These are phyloP conservation scores for Aspergillus sp. DNA, from an alignment of 2,329 filamentous ascomycete species.

Conservation along the genomic window DNA sequence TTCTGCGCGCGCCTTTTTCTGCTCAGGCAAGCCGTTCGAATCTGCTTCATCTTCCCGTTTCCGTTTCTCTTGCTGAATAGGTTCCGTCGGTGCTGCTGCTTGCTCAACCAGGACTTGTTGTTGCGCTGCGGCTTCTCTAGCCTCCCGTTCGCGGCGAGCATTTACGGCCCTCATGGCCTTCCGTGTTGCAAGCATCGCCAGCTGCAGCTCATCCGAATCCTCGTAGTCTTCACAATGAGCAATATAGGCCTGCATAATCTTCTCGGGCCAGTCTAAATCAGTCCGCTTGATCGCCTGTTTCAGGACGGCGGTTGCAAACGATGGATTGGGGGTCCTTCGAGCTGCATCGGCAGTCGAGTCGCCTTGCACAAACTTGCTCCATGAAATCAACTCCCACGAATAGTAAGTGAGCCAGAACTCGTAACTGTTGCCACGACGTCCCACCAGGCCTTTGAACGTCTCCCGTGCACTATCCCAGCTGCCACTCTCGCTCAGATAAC, in stretches of 20 bases:
- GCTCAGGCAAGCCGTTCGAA: constrained; percentile 50
- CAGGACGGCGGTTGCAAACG: constrained; percentile 67
- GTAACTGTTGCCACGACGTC: constrained; percentile 67
- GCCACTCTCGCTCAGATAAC: constrained; percentile 78
- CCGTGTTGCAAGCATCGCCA: constrained; percentile 66
- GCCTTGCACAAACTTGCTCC: constrained; percentile 51
- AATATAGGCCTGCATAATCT: constrained; percentile 41
- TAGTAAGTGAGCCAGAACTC: constrained; percentile 95
- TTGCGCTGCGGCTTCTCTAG: constrained; percentile 47
- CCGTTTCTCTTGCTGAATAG: constrained; percentile 47
- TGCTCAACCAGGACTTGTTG: constrained; percentile 17
- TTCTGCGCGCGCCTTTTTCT: constrained; percentile 60
- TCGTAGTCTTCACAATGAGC: constrained; percentile 79
- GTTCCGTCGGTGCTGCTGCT: constrained; percentile 15
- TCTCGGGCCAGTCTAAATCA: constrained; percentile 46
- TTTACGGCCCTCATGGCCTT: constrained; percentile 59
- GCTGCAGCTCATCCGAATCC: constrained; percentile 64
- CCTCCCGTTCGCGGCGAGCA: constrained; percentile 60
- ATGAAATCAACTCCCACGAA: constrained; percentile 78
- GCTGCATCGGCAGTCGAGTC: constrained; percentile 48
- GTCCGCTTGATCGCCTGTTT: constrained; percentile 58
- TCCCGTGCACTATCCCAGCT: constrained; percentile 69
- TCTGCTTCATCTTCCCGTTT: constrained; percentile 61
- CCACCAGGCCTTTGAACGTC: constrained; percentile 66
- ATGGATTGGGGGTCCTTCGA: constrained; percentile 58